phyloP scores from a whole-genome alignment of 139 green algal genomes.

The Edaphochlamys debaryana region DNA sequence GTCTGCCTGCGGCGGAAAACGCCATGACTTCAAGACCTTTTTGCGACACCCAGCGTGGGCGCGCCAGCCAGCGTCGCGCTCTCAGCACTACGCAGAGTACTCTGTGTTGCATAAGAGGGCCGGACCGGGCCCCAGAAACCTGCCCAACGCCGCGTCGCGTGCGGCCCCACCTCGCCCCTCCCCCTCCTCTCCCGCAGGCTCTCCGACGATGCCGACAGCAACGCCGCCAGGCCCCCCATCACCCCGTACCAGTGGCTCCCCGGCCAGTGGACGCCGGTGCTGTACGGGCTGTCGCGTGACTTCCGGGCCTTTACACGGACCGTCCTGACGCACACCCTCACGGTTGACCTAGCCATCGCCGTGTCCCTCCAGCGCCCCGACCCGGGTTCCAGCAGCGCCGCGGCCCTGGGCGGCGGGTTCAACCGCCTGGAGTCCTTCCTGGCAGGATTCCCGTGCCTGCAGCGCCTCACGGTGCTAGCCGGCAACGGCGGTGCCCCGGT shows the following conservation, averaged over 20 bases:
- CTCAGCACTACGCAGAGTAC: too few relatives aligned
- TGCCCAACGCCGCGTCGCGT: too few relatives aligned
- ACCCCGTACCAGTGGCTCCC: conserved; percentile 20
- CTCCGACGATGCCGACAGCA: background rate
- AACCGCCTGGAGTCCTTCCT: conserved; percentile 17
- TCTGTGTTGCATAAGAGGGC: too few relatives aligned
- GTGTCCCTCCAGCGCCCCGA: conserved; percentile 21
- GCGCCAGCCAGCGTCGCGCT: too few relatives aligned
- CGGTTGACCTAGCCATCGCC: conserved; percentile 28
- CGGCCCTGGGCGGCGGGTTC: background rate
- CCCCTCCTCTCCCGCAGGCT: background rate
- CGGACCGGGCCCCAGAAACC: too few relatives aligned
- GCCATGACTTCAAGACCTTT: background rate
- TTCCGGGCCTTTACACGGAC: background rate
- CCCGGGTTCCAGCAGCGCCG: too few relatives aligned
- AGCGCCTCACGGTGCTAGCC: conserved; percentile 22
- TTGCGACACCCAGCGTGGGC: too few relatives aligned
- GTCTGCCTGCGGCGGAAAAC: background rate
- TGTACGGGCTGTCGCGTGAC: conserved; percentile 15
- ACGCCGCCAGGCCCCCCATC: background rate
- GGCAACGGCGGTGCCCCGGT: conserved; percentile 36
- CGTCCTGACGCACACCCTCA: conserved; percentile 11
- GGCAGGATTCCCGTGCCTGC: conserved; percentile 11
- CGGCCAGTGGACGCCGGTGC: conserved; percentile 23
- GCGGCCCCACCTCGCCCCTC: background rate